Evolutionary conservation across 2,329 filamentous ascomycete species (phyloP).

Genomic region (Colletotrichum phormii): DNA sequence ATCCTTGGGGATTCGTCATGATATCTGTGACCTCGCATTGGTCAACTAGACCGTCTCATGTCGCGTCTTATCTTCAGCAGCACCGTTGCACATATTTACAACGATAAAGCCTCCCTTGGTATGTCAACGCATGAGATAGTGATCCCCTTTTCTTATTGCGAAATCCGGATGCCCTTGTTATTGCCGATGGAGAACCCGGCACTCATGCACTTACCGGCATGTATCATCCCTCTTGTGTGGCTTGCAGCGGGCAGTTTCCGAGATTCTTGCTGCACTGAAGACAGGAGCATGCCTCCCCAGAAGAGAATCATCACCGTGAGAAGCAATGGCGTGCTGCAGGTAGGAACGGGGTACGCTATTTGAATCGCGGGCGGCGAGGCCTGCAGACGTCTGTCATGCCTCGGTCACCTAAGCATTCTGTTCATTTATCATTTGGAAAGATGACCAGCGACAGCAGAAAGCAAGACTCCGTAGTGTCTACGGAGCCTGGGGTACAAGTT

Average conservation of each 20-base stretch:
- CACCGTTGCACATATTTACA: not conserved
- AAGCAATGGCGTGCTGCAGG: not conserved
- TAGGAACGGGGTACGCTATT: not conserved
- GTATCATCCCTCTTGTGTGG: not conserved
- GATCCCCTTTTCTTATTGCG: not conserved
- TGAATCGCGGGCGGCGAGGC: not conserved
- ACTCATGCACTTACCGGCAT: not conserved
- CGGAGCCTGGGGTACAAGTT: not conserved
- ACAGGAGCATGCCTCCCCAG: not conserved
- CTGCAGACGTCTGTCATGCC: too few relatives aligned
- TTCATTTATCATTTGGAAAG: not conserved
- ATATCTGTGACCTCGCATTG: not conserved
- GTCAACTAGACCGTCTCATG: not conserved
- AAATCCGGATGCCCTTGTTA: not conserved
- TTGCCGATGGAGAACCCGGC: not conserved
- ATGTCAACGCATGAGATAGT: accelerated
- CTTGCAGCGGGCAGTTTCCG: not conserved
- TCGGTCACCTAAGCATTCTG: not conserved
- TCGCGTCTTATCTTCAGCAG: not conserved
- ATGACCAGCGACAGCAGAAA: not conserved
- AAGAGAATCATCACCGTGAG: not conserved
- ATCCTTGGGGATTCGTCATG: not conserved
- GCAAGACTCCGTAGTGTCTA: not conserved
- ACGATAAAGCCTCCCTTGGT: accelerated
- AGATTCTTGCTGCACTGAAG: not conserved